Evolutionary conservation across 2,329 filamentous ascomycete genomes (phyloP).

Genomic region (Claviceps purpurea): DNA sequence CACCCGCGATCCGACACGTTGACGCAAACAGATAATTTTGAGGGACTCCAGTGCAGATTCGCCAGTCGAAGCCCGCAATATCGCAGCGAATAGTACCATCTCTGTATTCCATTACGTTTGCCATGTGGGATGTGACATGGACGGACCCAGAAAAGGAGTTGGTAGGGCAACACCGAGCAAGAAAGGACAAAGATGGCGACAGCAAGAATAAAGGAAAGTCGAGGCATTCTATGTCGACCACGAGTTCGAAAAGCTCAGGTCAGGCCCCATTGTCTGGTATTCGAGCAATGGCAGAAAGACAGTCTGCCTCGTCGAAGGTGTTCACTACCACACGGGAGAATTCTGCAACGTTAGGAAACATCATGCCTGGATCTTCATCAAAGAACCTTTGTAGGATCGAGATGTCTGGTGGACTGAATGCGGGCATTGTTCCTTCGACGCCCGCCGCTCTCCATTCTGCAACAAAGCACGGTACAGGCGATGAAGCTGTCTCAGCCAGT

Average conservation of each 20-base stretch:
- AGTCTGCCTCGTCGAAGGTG: constrained; percentile 5
- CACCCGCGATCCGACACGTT: constrained; percentile 4
- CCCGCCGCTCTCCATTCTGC: not conserved
- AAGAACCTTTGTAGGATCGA: not conserved
- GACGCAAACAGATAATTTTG: not conserved
- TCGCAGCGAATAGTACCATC: not conserved
- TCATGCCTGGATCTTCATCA: not conserved
- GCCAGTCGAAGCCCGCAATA: not conserved
- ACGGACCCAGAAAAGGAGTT: constrained; percentile 40
- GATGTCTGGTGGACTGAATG: constrained; percentile 1
- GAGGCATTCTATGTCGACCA: constrained; percentile 6
- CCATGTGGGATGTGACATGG: constrained; percentile 48
- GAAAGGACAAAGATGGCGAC: constrained; percentile 26
- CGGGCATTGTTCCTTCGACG: not conserved
- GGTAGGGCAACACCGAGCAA: constrained; percentile 37
- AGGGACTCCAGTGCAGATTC: not conserved
- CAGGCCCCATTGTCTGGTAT: constrained; percentile 15
- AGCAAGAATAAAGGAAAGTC: constrained; percentile 2
- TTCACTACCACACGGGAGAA: not conserved
- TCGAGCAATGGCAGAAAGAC: constrained; percentile 11
- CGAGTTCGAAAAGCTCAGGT: constrained; percentile 4
- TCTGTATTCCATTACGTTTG: constrained; percentile 3
- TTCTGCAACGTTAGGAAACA: not conserved
- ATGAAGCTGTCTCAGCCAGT: not conserved
- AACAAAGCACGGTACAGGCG: not conserved